Conservation (phyloP, 2,329 filamentous ascomycete species). For the Alternaria atra region DNA sequence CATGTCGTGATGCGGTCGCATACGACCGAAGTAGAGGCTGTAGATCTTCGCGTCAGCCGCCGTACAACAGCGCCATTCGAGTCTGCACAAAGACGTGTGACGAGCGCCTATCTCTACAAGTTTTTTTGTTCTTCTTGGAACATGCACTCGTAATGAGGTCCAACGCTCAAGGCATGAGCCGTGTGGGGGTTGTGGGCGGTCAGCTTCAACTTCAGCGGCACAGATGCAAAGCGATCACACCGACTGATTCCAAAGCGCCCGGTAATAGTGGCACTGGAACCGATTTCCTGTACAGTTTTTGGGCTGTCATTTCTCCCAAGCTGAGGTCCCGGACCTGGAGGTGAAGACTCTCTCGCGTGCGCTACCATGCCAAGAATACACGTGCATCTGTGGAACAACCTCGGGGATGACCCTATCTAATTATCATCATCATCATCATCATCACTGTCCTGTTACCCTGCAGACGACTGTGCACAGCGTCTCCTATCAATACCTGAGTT, state of each 20-base stretch:
- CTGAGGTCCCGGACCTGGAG: not conserved
- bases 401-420: not conserved
- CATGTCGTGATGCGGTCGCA: constrained; percentile 6
- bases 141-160: constrained; percentile 2
- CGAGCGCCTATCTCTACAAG: constrained; percentile 17
- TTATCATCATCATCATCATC: not conserved
- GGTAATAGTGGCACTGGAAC: constrained; percentile 6
- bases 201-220: constrained; percentile 11
- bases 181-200: constrained; percentile 14
- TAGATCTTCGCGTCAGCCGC: constrained; percentile 20
- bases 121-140: constrained; percentile 3
- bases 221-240: constrained; percentile 19
- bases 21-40: constrained; percentile 12
- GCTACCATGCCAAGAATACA: not conserved
- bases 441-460: not conserved
- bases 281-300: not conserved
- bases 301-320: not conserved
- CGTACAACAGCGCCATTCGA: constrained; percentile 17
- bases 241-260: constrained; percentile 15
- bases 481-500: not conserved
- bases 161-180: constrained; percentile 2
- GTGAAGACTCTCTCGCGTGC: not conserved
- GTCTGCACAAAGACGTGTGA: constrained; percentile 18
- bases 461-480: not conserved
- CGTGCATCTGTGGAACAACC: not conserved